Evolutionary conservation across 306 rosid species (phyloP).

Genomic region (Boehmeria nivea): DNA sequence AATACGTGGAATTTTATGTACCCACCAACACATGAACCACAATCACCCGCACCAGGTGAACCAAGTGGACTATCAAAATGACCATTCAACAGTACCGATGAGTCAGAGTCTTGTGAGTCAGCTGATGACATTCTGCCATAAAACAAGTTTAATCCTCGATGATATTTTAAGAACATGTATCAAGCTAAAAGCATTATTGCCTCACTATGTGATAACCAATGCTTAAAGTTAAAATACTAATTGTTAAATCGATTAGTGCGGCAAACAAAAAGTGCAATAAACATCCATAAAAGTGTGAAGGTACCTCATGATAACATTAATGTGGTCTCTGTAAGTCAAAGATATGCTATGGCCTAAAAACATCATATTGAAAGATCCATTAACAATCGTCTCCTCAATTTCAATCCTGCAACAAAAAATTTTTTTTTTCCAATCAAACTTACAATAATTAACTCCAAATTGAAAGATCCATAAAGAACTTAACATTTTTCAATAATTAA

Average conservation of each 20-base stretch:
- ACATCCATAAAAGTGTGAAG: constrained; percentile 3
- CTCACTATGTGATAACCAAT: constrained; percentile 1
- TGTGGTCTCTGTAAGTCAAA: constrained; percentile 78
- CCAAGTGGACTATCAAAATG: constrained; percentile 95
- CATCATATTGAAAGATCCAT: constrained; percentile 86
- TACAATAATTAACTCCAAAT: too few relatives aligned
- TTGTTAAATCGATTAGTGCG: too few relatives aligned
- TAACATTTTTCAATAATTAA: not conserved
- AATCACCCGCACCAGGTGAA: constrained; percentile 97
- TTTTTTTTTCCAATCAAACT: too few relatives aligned
- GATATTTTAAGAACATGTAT: constrained; percentile 3
- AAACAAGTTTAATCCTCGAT: constrained; percentile 18
- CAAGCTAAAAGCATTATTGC: constrained; percentile 14
- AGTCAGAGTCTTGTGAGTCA: constrained; percentile 61
- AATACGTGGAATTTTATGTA: constrained; percentile 19
- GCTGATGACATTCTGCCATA: constrained; percentile 60
- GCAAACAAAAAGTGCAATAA: not conserved
- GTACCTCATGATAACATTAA: constrained; percentile 80
- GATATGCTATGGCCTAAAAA: constrained; percentile 75
- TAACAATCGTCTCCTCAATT: constrained; percentile 73
- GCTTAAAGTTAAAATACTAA: too few relatives aligned
- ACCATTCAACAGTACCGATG: constrained; percentile 78
- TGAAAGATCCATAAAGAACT: not conserved
- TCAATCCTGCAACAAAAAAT: constrained; percentile 60
- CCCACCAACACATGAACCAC: constrained; percentile 98